phyloP scores from a whole-genome alignment of 2,329 filamentous ascomycete species.

The Cylindrodendrum hubeiense region DNA sequence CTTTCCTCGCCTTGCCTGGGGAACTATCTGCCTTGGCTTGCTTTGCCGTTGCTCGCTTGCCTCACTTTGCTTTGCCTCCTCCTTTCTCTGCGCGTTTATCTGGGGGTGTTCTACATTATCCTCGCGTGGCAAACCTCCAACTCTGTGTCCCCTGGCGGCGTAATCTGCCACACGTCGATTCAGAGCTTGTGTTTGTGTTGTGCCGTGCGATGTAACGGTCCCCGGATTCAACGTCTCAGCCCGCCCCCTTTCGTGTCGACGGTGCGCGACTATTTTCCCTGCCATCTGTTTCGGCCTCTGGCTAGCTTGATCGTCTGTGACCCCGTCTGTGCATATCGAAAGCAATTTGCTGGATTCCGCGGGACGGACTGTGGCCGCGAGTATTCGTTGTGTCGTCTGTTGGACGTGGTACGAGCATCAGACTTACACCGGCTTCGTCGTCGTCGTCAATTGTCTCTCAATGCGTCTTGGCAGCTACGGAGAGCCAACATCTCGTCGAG shows the following conservation, averaged over 20 bases:
- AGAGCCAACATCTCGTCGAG: background rate
- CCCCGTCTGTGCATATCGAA: constrained; percentile 8
- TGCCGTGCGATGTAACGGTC: background rate
- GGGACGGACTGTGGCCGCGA: background rate
- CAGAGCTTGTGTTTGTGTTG: constrained; percentile 4
- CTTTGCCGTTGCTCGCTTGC: background rate
- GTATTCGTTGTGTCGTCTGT: background rate
- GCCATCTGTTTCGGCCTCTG: constrained; percentile 11
- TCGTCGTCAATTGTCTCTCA: constrained; percentile 17
- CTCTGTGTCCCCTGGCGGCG: background rate
- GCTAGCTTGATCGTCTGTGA: constrained; percentile 9
- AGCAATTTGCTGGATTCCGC: background rate
- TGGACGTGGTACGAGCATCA: background rate
- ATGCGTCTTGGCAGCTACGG: constrained; percentile 12
- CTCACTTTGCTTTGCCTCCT: background rate
- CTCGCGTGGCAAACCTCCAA: background rate
- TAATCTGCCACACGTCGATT: background rate
- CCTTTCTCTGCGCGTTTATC: background rate
- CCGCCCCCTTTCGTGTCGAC: background rate
- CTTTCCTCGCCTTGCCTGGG: background rate
- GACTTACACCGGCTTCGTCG: constrained; percentile 3
- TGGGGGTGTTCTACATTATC: background rate
- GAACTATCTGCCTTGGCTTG: background rate
- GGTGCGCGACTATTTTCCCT: background rate
- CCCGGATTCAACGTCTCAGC: background rate